Conservation (phyloP, 306 rosid genomes). For the Chamaecrista fasciculata region DNA sequence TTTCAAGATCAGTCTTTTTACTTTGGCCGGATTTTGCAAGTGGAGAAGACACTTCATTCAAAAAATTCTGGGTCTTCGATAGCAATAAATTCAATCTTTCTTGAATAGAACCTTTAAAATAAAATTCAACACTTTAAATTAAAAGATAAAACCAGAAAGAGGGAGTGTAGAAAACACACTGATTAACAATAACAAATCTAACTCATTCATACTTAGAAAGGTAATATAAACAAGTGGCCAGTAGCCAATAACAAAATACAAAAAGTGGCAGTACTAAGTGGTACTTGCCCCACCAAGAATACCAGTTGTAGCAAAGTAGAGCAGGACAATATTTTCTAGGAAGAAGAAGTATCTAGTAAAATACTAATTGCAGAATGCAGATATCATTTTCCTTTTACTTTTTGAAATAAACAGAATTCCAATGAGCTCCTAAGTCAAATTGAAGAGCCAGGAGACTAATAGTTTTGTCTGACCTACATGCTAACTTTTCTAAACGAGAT, state of each 20-base stretch:
- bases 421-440: neutral
- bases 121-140: neutral
- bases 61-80: constrained; percentile 72
- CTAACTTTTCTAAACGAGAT: too few species aligned
- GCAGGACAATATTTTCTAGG: neutral
- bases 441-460: neutral
- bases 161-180: neutral
- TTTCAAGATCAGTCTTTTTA: constrained; percentile 48
- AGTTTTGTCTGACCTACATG: neutral
- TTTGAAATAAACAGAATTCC: neutral
- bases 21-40: constrained; percentile 57
- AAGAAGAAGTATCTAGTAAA: neutral
- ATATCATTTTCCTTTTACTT: neutral
- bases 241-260: neutral
- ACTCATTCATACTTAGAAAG: neutral
- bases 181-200: neutral
- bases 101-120: constrained; percentile 56
- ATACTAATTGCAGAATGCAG: neutral
- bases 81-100: constrained; percentile 66
- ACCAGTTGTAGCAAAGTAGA: neutral
- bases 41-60: constrained; percentile 77
- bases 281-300: neutral
- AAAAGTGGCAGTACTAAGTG: neutral
- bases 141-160: constrained; percentile 7
- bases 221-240: neutral